Base-by-base conservation (phyloP, 331 rosid genomes). In the Spiraea crenata region DNA sequence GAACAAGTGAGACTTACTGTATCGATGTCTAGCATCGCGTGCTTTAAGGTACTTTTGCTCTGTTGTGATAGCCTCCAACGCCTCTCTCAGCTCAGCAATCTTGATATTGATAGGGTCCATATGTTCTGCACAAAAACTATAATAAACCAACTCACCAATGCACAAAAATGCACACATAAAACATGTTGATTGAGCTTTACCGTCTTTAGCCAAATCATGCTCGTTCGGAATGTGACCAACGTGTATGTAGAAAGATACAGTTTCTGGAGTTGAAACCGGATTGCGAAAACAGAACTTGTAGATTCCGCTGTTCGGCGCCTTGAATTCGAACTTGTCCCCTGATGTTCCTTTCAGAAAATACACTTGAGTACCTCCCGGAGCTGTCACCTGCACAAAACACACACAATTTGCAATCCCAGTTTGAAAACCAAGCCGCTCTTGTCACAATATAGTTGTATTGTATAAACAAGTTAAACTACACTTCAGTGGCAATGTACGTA, bases 61-160 rank as follows among this genome's bases (percentile, higher is more conserved):
- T 3, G 98, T 84, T 45, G 90, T 89, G 71, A 95, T 91, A 37
- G 98, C 82, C 54, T 95, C 99, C 79, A 91, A 70, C 75, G 99
- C 96, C 76, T 95, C 98, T 78, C 96, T 88, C 54, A 95, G 84
- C 88, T 95, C 99, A 7, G 96, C 99, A 86, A 95, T 95, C 80
- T 91, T 91, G 39, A 95, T 96, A 81, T 91, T 91, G 12, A 95
- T 68, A 57, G 98, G 98, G 90, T 91, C 93, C 85, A 95, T 80
- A 73, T 95, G 99, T 82, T 95, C 99, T 95, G 89, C 87, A 82
- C 50, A 16, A 73, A n/a, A 50, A 35, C 13, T 5, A 35, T 66
- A 25, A 44, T 3, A 20, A 25, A 0, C 9, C 15, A 35, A 25
- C 31, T 25, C 31, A 25, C 31, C 2, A 0, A 25, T 25, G 1